These are phyloP conservation scores for Suillus decipiens DNA, from an alignment of 768 basidiomycete genomes.

Conservation along the genomic window DNA sequence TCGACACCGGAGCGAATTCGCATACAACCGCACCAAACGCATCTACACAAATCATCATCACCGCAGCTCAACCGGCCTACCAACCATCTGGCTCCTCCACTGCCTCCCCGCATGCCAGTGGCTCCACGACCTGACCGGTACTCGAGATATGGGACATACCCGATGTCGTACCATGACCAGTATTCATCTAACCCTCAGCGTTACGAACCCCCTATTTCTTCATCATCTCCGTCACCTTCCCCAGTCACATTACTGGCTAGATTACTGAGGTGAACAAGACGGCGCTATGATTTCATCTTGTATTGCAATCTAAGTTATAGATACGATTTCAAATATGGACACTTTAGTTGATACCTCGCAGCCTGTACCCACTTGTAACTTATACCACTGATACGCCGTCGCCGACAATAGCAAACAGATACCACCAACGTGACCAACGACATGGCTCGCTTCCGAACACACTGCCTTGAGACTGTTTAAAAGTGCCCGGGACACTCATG, in stretches of 20 bases:
- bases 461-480: not conserved
- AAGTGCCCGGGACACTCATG: not conserved
- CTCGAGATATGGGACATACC: conserved; percentile 21
- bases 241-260: conserved; percentile 24
- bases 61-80: conserved; percentile 43
- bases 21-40: conserved; percentile 34
- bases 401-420: not conserved
- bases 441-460: not conserved
- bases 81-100: conserved; percentile 40
- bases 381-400: not conserved
- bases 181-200: conserved; percentile 3
- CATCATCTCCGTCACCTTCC: not conserved
- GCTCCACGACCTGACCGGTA: conserved; percentile 15
- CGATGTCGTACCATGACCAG: conserved; percentile 9
- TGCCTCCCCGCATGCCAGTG: conserved; percentile 15
- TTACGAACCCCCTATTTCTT: not conserved
- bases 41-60: conserved; percentile 43
- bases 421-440: not conserved
- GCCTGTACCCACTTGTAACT: not conserved
- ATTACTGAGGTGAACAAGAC: conserved; percentile 18
- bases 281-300: not conserved
- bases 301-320: too few species aligned
- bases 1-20: conserved; percentile 24
- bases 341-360: not conserved
- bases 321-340: not conserved